Percentiles rank a stretch among this genome's conserved stretches.
These are phyloP conservation scores for Sporothrix dimorphospora DNA, from an alignment of 2,329 filamentous ascomycete genomes.

Conservation along the genomic window DNA sequence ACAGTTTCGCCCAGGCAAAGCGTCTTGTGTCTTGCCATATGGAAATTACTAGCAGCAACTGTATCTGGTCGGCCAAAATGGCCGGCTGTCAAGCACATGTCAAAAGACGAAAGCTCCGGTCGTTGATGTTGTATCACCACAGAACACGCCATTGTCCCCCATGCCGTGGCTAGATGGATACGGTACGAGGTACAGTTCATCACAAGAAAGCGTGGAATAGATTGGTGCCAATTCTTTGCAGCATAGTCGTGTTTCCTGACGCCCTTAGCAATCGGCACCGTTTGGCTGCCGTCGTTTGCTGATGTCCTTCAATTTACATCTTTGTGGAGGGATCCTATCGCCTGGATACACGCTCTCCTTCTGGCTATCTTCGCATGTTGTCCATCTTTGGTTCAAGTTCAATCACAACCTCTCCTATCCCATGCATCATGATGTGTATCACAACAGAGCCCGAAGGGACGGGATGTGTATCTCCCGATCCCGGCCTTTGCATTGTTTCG, in stretches of 20 bases:
- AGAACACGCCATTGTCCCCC: not conserved
- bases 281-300: not conserved
- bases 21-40: not conserved
- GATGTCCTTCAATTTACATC: not conserved
- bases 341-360: not conserved
- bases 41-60: no score
- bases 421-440: not conserved
- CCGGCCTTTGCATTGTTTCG: not conserved
- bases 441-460: not conserved
- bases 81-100: not conserved
- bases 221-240: not conserved
- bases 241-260: not conserved
- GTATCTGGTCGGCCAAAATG: no score
- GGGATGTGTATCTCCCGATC: not conserved
- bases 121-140: not conserved
- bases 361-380: not conserved
- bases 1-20: not conserved
- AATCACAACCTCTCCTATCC: not conserved
- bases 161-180: not conserved
- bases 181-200: not conserved
- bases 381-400: not conserved
- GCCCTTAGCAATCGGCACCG: not conserved
- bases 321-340: not conserved
- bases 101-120: not conserved
- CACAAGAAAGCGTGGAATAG: not conserved